These are phyloP conservation scores for Arctostaphylos glauca DNA, from an alignment of 148 eudicot species.

Conservation along the genomic window DNA sequence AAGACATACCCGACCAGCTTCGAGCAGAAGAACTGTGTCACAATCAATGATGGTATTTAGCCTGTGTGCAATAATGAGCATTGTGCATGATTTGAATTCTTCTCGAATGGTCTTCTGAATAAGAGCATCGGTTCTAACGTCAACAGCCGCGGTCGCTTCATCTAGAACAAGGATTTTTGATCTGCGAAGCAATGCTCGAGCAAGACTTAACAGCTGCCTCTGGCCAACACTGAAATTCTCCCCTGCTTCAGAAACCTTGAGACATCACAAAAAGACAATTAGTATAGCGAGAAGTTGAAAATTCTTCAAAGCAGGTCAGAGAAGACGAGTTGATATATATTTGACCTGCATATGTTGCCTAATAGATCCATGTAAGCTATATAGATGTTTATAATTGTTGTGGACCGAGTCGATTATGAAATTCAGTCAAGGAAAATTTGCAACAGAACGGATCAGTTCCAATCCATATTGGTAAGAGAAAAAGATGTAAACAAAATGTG, in stretches of 20 bases:
- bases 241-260: slow-evolving; percentile 72
- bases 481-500: not conserved
- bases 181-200: slow-evolving; percentile 73
- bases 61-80: slow-evolving; percentile 80
- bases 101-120: slow-evolving; percentile 74
- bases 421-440: not conserved
- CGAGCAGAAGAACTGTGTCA: slow-evolving; percentile 61
- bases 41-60: slow-evolving; percentile 74
- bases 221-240: slow-evolving; percentile 87
- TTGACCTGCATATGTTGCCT: not conserved
- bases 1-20: slow-evolving; percentile 57
- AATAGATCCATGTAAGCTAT: not conserved
- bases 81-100: slow-evolving; percentile 68
- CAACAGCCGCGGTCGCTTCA: slow-evolving; percentile 85
- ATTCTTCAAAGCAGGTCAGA: not conserved
- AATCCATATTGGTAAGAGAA: not conserved
- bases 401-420: not conserved
- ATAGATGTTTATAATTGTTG: not conserved
- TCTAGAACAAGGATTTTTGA: slow-evolving; percentile 79
- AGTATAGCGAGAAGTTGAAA: not conserved
- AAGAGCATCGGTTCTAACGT: slow-evolving; percentile 77
- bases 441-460: not conserved
- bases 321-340: not conserved
- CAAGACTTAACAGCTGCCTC: slow-evolving; percentile 67
- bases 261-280: slow-evolving; percentile 8